Evolutionary conservation across 257 asterid species (phyloP), one percentile per base, ranked within the genome.

Genomic region (Petunia secreta): DNA sequence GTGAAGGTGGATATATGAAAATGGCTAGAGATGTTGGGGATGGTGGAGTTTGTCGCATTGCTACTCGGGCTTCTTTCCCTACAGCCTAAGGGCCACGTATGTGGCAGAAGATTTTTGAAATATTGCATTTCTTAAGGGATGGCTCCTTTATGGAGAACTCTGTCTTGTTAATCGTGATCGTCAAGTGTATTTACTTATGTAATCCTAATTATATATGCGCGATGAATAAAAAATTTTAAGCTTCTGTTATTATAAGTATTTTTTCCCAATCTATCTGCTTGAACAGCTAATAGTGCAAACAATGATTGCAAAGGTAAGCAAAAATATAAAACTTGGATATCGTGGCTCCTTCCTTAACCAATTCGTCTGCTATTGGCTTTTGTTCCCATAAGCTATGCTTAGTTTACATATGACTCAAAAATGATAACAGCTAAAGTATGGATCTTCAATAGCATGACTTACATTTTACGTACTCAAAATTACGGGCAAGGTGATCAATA

Each of bases 11-110:
- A 16, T 75, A 11, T 40, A 63, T 75, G 44, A 40, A 67, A 57
- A 59, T 81, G 68, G 60, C 50, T 25, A 53, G 58, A 14, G 68
- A 75, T 50, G 36, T 63, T 50, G 57, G 15, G 5, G n/a, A 55
- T 15, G 60, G 43, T 37, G 82, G 82, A 57, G 41, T 54, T 37
- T 80, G 82, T 67, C 60, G 82, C 50, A 63, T 67, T 80, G 82
- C 82, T 41, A 55, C 5, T 68, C 40, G 43, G 4, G 68, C 82
- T 67, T 43, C 82, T 41, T 79, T 50, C 62, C 82, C 60, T 14
- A 79, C 66, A n/a, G 78, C 60, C 55, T 76, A 41, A 16, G 57
- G 15, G 13, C 11, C 57, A 52, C 11, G 11, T 52, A 52, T 52
- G 5, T 6, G 1, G 10, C 71, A 38, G 4, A 38, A 7, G 48